These are phyloP conservation scores for Penicillium sp. DNA, from an alignment of 2,329 filamentous ascomycete genomes.

Conservation along the genomic window DNA sequence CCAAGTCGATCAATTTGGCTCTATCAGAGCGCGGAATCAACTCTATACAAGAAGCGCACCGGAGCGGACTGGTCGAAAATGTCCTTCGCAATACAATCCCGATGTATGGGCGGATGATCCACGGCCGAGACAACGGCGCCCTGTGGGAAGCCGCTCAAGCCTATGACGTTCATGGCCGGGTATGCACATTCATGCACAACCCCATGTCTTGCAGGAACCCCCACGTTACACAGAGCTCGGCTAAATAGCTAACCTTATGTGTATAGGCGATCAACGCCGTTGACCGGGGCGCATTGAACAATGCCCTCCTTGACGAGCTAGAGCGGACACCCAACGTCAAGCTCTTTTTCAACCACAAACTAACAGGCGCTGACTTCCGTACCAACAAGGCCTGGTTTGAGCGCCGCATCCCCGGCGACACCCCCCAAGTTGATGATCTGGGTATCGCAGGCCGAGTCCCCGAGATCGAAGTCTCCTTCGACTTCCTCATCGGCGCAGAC, in stretches of 20 bases:
- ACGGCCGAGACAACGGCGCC: constrained; percentile 66
- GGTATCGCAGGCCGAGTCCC: constrained; percentile 48
- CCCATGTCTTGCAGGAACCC: constrained; percentile 1
- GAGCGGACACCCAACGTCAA: constrained; percentile 85
- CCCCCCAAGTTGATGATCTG: constrained; percentile 30
- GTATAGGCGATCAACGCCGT: constrained; percentile 78
- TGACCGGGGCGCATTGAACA: constrained; percentile 81
- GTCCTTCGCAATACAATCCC: constrained; percentile 79
- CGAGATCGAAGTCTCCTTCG: constrained; percentile 83
- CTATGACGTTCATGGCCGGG: constrained; percentile 85
- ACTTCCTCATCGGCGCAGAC: constrained; percentile 91
- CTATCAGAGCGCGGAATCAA: constrained; percentile 92
- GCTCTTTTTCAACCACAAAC: constrained; percentile 89
- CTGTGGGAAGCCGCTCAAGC: constrained; percentile 77
- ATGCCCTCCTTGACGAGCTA: constrained; percentile 76
- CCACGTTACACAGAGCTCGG: constrained; percentile 4
- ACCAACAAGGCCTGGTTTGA: constrained; percentile 86
- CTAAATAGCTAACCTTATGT: background rate
- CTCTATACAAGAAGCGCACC: constrained; percentile 71
- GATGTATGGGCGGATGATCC: constrained; percentile 97
- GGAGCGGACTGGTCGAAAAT: constrained; percentile 66
- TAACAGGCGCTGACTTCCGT: constrained; percentile 84
- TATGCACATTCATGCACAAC: constrained; percentile 40
- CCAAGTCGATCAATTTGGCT: constrained; percentile 96
- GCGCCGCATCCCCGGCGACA: constrained; percentile 38